A percentile compares a stretch with the other conserved stretches of the same genome.
These are phyloP conservation scores for Metarhizium album DNA, from an alignment of 2,329 filamentous ascomycete species.

Conservation along the genomic window DNA sequence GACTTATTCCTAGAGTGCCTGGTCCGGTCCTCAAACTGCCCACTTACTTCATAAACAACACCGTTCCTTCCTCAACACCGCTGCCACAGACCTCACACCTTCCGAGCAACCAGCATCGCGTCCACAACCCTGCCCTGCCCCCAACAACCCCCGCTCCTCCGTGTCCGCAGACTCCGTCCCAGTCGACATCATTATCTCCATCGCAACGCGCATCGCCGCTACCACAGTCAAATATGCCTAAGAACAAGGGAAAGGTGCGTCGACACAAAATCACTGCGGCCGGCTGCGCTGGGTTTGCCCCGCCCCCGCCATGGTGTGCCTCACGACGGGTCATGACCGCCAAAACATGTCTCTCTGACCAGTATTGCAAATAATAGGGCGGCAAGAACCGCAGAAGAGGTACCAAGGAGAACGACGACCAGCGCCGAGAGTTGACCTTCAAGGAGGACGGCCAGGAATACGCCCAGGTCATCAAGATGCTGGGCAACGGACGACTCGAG, in stretches of 20 bases:
- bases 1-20: too few species aligned
- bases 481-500: constrained; percentile 88
- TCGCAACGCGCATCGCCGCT: background rate
- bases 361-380: constrained; percentile 47
- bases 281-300: constrained; percentile 11
- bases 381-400: constrained; percentile 97
- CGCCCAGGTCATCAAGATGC: constrained; percentile 64
- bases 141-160: background rate
- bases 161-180: background rate
- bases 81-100: constrained; percentile 3
- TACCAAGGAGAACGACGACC: constrained; percentile 99
- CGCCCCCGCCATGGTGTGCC: constrained; percentile 16
- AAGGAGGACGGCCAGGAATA: constrained; percentile 88
- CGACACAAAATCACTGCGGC: background rate
- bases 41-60: background rate
- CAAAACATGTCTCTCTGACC: constrained; percentile 9
- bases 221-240: constrained; percentile 59
- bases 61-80: background rate
- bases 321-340: constrained; percentile 8
- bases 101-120: background rate
- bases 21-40: background rate
- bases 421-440: constrained; percentile 97
- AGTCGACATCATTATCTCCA: background rate
- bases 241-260: constrained; percentile 98
- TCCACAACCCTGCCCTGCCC: background rate